Base-by-base conservation (phyloP, 768 basidiomycete genomes). In the Leccinum longicurvipes region DNA sequence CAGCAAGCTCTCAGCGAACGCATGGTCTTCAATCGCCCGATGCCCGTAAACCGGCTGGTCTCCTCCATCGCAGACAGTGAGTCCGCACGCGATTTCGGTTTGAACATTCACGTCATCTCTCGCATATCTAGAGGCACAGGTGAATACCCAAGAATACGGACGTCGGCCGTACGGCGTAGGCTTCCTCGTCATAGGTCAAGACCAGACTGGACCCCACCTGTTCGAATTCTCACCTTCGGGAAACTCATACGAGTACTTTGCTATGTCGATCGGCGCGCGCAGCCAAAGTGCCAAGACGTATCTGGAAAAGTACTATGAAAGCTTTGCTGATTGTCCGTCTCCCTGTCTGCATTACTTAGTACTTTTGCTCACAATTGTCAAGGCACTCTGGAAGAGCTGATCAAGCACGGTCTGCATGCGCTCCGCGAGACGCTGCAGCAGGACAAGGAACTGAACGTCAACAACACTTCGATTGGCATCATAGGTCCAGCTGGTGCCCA, bases 241-340 rank as follows among this genome's bases (percentile, higher is more conserved):
- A 19, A 95, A 91, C 68, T 92, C 93, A 21, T 98, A 96, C 69
- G 96, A 98, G 72, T 99, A 98, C 74, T 93, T 86, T 69, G 97
- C 97, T 47, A 95, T 98, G 84, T 96, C 94, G 39, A 99, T 99
- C 72, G 97, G 97, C 50, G 96, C 96, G 14, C 85, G 97, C 50
- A 94, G 91, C 73, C 97, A 99, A 75, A 96, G 93, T 63, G 96
- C 97, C 49, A 98, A 98, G 76, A 99, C 97, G 12, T 99, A 98
- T 72, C 79, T 99, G 34, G 97, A 99, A 78, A 92, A 89, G 72
- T 86, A 98, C 67, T 97, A 85, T 65, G 88, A 91, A 71, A 82
- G 79, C 64, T 99, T 98, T 68, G 79, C 80, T 5, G 86, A 93
- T 69, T 86, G 94, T 97, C 60, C 62, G 91, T 58, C 51, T 21